Percentiles rank a stretch among this genome's conserved stretches.
phyloP scores from a whole-genome alignment of 1,139 yeast species.

The Nadsonia commutata region DNA sequence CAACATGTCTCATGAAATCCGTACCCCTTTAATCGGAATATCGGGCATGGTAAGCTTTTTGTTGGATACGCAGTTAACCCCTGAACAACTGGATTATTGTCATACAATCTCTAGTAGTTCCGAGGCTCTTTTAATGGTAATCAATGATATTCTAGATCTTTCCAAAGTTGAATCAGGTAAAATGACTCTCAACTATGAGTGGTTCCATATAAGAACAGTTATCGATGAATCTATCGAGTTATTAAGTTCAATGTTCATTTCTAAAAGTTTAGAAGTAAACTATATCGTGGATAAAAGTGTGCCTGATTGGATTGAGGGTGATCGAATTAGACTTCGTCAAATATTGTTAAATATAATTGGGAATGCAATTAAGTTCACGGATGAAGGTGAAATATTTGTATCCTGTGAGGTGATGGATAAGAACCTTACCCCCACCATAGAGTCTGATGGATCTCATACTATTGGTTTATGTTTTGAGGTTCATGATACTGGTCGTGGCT shows the following conservation, averaged over 20 bases:
- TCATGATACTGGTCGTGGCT: slow-evolving; percentile 84
- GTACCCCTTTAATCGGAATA: slow-evolving; percentile 88
- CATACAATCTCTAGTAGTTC: slow-evolving; percentile 69
- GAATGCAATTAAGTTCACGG: slow-evolving; percentile 75
- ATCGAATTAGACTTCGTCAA: slow-evolving; percentile 75
- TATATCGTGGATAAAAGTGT: slow-evolving; percentile 64
- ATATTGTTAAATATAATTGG: slow-evolving; percentile 81
- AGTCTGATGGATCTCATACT: slow-evolving; percentile 8
- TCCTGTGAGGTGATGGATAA: slow-evolving; percentile 15
- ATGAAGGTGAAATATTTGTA: slow-evolving; percentile 46
- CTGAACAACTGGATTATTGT: slow-evolving; percentile 70
- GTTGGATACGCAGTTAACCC: slow-evolving; percentile 61
- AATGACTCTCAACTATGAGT: slow-evolving; percentile 68
- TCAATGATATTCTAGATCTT: slow-evolving; percentile 69
- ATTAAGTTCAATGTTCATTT: slow-evolving; percentile 65
- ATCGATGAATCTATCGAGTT: slow-evolving; percentile 72
- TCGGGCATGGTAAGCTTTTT: slow-evolving; percentile 93
- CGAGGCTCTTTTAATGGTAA: slow-evolving; percentile 59
- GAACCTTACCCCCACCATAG: not conserved
- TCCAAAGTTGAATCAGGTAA: slow-evolving; percentile 76
- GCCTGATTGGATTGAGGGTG: slow-evolving; percentile 76
- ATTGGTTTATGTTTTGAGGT: slow-evolving; percentile 57
- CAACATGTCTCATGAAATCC: slow-evolving; percentile 79
- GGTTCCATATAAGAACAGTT: slow-evolving; percentile 59
- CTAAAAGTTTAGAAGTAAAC: slow-evolving; percentile 58